Conservation (phyloP, 805 yeast genomes). For the Spathaspora passalidarum region DNA sequence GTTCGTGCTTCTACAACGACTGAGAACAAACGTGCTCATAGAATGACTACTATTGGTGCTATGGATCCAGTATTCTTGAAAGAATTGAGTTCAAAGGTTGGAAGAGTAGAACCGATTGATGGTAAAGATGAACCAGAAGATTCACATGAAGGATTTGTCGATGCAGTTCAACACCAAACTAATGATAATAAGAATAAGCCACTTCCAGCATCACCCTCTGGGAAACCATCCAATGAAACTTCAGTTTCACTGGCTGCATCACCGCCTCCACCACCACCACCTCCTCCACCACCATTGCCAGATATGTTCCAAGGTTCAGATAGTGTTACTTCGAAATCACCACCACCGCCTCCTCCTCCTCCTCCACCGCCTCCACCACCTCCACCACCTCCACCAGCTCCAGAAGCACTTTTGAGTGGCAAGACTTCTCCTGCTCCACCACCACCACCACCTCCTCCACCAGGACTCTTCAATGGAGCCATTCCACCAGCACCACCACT, state of each 20-base stretch:
- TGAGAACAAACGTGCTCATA: constrained; percentile 23
- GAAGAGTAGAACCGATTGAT: constrained; percentile 37
- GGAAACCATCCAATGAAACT: background rate
- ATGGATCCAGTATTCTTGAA: constrained; percentile 50
- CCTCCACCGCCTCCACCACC: constrained; percentile 25
- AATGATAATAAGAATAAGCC: background rate
- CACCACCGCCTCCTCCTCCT: constrained; percentile 17
- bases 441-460: constrained; percentile 26
- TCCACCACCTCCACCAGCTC: constrained; percentile 21
- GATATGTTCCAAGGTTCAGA: constrained; percentile 13
- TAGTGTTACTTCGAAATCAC: constrained; percentile 14
- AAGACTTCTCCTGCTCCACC: constrained; percentile 16
- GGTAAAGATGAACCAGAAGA: constrained; percentile 5
- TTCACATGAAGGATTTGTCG: background rate
- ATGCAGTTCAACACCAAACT: background rate
- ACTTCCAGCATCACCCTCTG: constrained; percentile 3
- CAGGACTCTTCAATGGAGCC: constrained; percentile 20
- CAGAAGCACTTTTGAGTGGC: constrained; percentile 16
- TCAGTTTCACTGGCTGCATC: constrained; percentile 9
- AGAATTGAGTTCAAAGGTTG: constrained; percentile 52
- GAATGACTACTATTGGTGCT: constrained; percentile 33
- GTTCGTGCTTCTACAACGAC: constrained; percentile 10
- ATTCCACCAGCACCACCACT: constrained; percentile 18
- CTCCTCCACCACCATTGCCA: constrained; percentile 27
- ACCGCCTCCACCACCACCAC: constrained; percentile 10